phyloP scores from a whole-genome alignment of 2,329 filamentous ascomycete genomes.

The Triangularia verruculosa region DNA sequence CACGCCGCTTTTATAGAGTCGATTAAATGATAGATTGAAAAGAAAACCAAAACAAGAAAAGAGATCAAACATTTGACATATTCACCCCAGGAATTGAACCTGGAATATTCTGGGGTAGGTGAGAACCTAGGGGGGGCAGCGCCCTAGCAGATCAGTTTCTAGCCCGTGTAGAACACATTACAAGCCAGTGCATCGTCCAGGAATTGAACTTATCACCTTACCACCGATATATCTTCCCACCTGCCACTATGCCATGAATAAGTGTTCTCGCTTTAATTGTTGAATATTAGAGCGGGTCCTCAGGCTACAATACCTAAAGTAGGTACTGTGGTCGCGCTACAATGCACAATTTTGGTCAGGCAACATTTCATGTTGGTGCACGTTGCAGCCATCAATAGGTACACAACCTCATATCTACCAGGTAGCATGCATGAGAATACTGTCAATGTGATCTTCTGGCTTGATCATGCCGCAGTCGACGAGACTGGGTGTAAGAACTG shows the following conservation, averaged over 20 bases:
- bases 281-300: background rate
- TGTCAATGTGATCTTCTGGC: no score
- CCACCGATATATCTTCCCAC: background rate
- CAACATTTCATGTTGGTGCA: no score
- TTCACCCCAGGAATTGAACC: background rate
- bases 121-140: background rate
- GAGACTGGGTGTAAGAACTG: no score
- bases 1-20: no score
- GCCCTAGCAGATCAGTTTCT: background rate
- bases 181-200: background rate
- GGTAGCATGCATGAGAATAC: no score
- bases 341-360: no score
- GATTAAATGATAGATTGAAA: no score
- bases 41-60: background rate
- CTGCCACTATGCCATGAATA: background rate
- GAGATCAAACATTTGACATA: background rate
- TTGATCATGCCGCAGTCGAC: no score
- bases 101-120: background rate
- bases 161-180: background rate
- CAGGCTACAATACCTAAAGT: no score
- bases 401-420: no score
- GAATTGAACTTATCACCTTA: background rate
- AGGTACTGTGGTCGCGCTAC: no score
- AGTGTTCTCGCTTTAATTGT: background rate
- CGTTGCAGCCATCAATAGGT: no score